phyloP scores from a whole-genome alignment of 768 basidiomycete species.

The Termitomyces eurrhizus region DNA sequence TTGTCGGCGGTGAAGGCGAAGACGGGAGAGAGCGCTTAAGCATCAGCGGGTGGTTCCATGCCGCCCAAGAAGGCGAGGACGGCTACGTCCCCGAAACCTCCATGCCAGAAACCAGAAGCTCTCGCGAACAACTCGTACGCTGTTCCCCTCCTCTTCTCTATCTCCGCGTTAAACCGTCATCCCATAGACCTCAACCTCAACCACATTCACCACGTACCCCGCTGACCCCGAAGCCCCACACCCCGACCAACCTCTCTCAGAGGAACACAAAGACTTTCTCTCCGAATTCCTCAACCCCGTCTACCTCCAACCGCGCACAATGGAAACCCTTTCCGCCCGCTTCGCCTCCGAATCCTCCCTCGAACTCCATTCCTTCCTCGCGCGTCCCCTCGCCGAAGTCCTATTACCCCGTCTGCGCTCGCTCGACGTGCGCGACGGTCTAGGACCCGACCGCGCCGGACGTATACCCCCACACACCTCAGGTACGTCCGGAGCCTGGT shows the following conservation, averaged over 20 bases:
- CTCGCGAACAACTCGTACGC: constrained; percentile 88
- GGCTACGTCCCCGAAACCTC: constrained; percentile 61
- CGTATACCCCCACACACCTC: constrained; percentile 65
- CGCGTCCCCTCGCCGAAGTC: constrained; percentile 57
- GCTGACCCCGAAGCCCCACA: constrained; percentile 42
- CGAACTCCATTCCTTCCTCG: constrained; percentile 85
- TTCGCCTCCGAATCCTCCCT: constrained; percentile 87
- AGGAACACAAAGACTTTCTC: constrained; percentile 67
- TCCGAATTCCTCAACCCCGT: constrained; percentile 83
- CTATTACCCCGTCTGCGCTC: constrained; percentile 65
- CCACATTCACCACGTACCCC: constrained; percentile 53
- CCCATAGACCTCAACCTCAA: constrained; percentile 57
- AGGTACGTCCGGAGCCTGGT: constrained; percentile 62
- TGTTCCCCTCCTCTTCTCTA: constrained; percentile 10
- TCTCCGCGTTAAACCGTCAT: constrained; percentile 7
- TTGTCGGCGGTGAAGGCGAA: constrained; percentile 66
- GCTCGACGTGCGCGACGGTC: constrained; percentile 60
- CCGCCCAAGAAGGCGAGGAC: constrained; percentile 86
- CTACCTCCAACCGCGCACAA: constrained; percentile 80
- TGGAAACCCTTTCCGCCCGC: constrained; percentile 72
- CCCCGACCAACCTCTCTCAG: constrained; percentile 49
- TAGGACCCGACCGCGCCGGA: constrained; percentile 47
- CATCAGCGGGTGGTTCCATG: constrained; percentile 97
- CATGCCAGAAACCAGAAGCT: constrained; percentile 58
- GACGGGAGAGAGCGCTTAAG: constrained; percentile 76